Percentiles rank a stretch among this genome's conserved stretches.
Conservation (phyloP, 371 early-diverging fungal genomes). For the Apophysomyces sp. region DNA sequence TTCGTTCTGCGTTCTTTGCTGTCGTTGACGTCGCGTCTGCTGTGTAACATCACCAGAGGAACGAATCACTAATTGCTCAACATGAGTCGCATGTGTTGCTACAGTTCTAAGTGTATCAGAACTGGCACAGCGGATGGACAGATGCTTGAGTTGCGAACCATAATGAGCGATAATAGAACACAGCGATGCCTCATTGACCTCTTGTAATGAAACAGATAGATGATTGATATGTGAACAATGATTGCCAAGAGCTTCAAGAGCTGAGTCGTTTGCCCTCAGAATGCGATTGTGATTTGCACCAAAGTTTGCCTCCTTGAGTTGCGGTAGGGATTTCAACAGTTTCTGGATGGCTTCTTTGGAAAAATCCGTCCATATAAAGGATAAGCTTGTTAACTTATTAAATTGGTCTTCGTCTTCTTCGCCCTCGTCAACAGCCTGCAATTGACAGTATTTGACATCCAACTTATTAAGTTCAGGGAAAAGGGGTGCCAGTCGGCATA, state of each 20-base stretch:
- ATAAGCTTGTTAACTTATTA: conserved; percentile 6
- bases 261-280: conserved; percentile 26
- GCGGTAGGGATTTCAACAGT: conserved; percentile 19
- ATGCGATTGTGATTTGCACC: conserved; percentile 38
- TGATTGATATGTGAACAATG: conserved; percentile 13
- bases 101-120: conserved; percentile 7
- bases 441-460: background rate
- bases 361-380: conserved; percentile 37
- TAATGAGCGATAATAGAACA: conserved; percentile 13
- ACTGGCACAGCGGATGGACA: conserved; percentile 15
- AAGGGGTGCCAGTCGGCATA: conserved; percentile 16
- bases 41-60: conserved; percentile 4
- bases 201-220: conserved; percentile 18
- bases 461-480: background rate
- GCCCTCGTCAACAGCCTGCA: background rate
- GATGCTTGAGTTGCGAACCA: conserved; percentile 11
- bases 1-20: background rate
- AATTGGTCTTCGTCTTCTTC: background rate
- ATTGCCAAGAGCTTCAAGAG: conserved; percentile 9
- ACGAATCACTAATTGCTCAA: conserved; percentile 13
- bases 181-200: conserved; percentile 10
- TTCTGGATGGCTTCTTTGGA: conserved; percentile 19
- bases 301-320: conserved; percentile 12
- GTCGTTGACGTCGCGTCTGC: background rate
- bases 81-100: conserved; percentile 6